These are phyloP conservation scores for Pyrenophora tritici-repentis DNA, from an alignment of 2,329 filamentous ascomycete genomes.

Conservation along the genomic window DNA sequence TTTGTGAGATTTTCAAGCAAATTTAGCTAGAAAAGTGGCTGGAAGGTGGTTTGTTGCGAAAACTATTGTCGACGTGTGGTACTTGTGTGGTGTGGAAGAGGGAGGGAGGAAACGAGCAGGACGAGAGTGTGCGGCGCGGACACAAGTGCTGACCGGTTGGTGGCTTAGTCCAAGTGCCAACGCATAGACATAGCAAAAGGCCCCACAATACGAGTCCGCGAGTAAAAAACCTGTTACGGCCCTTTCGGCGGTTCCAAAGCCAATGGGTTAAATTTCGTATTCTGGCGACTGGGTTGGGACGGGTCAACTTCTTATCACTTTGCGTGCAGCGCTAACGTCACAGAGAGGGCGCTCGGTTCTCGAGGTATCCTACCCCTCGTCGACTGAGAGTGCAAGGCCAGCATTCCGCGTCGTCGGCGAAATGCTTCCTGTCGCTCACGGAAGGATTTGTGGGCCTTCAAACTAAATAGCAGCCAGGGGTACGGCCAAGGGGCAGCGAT, in stretches of 20 bases:
- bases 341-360: conserved; percentile 24
- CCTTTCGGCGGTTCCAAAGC: conserved; percentile 34
- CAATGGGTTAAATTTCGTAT: conserved; percentile 40
- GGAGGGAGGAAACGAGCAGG: conserved; percentile 35
- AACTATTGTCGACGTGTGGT: conserved; percentile 22
- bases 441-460: conserved; percentile 25
- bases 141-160: conserved; percentile 40
- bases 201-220: conserved; percentile 39
- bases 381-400: conserved; percentile 23
- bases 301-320: conserved; percentile 43
- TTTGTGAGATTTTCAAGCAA: conserved; percentile 18
- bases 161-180: conserved; percentile 43
- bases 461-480: conserved; percentile 28
- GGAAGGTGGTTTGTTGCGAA: conserved; percentile 17
- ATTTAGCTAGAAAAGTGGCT: conserved; percentile 21
- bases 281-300: conserved; percentile 21
- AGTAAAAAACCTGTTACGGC: conserved; percentile 29
- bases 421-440: conserved; percentile 22
- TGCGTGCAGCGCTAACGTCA: conserved; percentile 28
- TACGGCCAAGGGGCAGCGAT: conserved; percentile 35
- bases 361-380: conserved; percentile 22
- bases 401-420: conserved; percentile 27
- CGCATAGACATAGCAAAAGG: conserved; percentile 45
- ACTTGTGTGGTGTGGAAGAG: conserved; percentile 28
- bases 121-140: conserved; percentile 33